Percentiles rank a stretch among this genome's conserved stretches.
These are phyloP conservation scores for Aspergillus biplanus DNA, from an alignment of 495 filamentous ascomycete species.

Conservation along the genomic window DNA sequence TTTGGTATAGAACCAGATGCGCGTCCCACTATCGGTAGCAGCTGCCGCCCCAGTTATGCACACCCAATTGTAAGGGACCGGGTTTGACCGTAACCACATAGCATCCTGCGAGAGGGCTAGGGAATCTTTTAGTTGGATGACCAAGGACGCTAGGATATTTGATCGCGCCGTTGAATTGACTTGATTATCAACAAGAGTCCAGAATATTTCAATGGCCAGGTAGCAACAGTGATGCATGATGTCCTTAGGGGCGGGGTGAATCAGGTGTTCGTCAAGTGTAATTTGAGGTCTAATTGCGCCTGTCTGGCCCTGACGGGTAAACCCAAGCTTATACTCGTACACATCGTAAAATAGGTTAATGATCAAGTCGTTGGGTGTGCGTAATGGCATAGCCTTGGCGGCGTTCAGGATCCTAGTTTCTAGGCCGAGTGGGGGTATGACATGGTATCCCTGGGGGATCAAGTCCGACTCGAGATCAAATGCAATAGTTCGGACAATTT, in stretches of 20 bases:
- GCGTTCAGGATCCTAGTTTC: slow-evolving; percentile 4
- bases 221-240: slow-evolving; percentile 6
- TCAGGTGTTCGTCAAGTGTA: neutral
- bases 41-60: slow-evolving; percentile 6
- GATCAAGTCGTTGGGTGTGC: neutral
- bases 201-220: slow-evolving; percentile 6
- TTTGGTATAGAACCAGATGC: slow-evolving; percentile 13
- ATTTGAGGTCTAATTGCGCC: neutral
- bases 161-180: too few species aligned
- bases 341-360: neutral
- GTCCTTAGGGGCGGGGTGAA: neutral
- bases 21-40: neutral
- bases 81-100: slow-evolving; percentile 3
- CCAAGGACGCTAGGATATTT: neutral
- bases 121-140: neutral
- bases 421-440: neutral
- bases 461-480: slow-evolving; percentile 1
- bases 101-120: neutral
- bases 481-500: too few species aligned
- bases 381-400: neutral
- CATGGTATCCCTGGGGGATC: neutral
- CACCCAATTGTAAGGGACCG: slow-evolving; percentile 1
- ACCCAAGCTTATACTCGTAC: neutral
- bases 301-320: neutral
- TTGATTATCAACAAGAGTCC: neutral